Evolutionary conservation across 805 yeast genomes (phyloP).

Genomic region (Candida ulmi): DNA sequence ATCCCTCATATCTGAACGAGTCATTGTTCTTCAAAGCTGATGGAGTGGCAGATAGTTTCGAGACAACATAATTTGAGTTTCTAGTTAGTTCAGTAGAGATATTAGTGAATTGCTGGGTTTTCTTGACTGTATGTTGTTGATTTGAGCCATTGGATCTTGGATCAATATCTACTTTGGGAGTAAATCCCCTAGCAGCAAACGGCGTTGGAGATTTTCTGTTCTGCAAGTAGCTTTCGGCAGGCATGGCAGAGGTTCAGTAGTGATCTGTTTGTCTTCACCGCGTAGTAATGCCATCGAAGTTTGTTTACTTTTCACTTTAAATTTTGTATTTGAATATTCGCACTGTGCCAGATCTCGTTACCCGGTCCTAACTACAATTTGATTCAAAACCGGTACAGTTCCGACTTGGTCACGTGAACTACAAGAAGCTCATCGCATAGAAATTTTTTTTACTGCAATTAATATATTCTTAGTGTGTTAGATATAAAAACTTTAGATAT

Average conservation of each 20-base stretch:
- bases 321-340: background rate
- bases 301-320: background rate
- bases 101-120: slow-evolving; percentile 17
- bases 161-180: background rate
- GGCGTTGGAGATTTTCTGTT: background rate
- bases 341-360: too few relatives aligned
- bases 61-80: slow-evolving; percentile 52
- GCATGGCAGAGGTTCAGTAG: too few relatives aligned
- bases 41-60: slow-evolving; percentile 54
- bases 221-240: background rate
- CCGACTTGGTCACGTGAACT: background rate
- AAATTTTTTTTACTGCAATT: background rate
- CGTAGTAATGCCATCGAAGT: too few relatives aligned
- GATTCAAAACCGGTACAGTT: too few relatives aligned
- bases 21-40: slow-evolving; percentile 6
- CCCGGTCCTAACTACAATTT: too few relatives aligned
- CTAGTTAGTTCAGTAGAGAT: slow-evolving; percentile 46
- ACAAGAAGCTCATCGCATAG: slow-evolving; percentile 2
- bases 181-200: slow-evolving; percentile 1
- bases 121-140: slow-evolving; percentile 1
- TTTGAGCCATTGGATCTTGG: background rate
- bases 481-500: background rate
- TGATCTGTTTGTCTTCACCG: too few relatives aligned
- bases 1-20: slow-evolving; percentile 14
- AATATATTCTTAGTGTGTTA: background rate